phyloP scores from a whole-genome alignment of 75 land plant species.

The Pinus albicaulis region DNA sequence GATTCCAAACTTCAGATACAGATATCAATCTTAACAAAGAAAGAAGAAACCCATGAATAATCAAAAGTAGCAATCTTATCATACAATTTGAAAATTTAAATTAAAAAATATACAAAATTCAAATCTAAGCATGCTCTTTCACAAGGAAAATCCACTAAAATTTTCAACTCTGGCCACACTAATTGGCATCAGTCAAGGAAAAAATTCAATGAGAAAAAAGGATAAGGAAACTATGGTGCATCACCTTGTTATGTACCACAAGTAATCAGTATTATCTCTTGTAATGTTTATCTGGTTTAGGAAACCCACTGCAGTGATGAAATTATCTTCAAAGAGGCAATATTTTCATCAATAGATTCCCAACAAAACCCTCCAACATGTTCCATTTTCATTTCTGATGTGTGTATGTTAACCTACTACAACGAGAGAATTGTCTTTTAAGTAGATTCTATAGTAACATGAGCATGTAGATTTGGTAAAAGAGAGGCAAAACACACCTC shows the following conservation, averaged over 20 bases:
- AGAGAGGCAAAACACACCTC: not conserved
- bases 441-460: not conserved
- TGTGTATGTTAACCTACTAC: conserved; percentile 59
- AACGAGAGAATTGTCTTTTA: not conserved
- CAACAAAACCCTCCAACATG: conserved; percentile 44
- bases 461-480: no score
- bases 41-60: not conserved
- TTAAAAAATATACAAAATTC: no score
- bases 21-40: not conserved
- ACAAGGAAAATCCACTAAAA: not conserved
- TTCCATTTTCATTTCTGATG: conserved; percentile 50
- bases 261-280: conserved; percentile 70
- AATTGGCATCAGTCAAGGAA: not conserved
- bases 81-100: not conserved
- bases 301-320: conserved; percentile 45
- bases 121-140: not conserved
- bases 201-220: not conserved
- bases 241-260: conserved; percentile 90
- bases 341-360: conserved; percentile 60
- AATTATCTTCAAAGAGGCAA: conserved; percentile 31
- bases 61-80: not conserved
- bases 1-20: not conserved
- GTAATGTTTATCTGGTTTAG: conserved; percentile 79
- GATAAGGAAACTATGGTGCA: conserved; percentile 9
- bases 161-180: not conserved